Percentiles rank a stretch among this genome's conserved stretches.
phyloP scores from a whole-genome alignment of 768 basidiomycete genomes.

The Clitopilus hobsonii region DNA sequence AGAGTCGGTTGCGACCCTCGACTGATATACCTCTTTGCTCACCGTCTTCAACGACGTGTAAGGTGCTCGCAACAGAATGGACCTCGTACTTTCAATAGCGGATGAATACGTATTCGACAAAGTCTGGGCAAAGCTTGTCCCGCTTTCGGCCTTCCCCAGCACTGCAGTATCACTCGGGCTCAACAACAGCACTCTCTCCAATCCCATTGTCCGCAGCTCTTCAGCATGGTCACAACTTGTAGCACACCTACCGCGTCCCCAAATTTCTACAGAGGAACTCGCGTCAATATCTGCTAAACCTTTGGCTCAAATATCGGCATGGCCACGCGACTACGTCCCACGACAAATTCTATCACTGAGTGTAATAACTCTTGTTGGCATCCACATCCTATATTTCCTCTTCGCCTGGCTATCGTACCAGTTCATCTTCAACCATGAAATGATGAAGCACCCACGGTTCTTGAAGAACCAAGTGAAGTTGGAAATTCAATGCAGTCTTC shows the following conservation, averaged over 20 bases:
- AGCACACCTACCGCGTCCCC: constrained; percentile 54
- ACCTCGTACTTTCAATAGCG: constrained; percentile 66
- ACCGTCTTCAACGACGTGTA: not conserved
- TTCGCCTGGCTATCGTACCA: constrained; percentile 83
- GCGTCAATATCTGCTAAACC: constrained; percentile 22
- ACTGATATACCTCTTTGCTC: not conserved
- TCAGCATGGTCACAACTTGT: constrained; percentile 53
- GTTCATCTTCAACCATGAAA: constrained; percentile 90
- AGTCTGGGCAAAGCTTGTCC: constrained; percentile 73
- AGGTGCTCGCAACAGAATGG: constrained; percentile 49
- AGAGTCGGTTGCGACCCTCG: not conserved
- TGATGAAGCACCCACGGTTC: constrained; percentile 94
- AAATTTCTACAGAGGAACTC: constrained; percentile 33
- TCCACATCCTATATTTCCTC: constrained; percentile 81
- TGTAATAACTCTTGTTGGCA: constrained; percentile 72
- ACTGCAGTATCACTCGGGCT: constrained; percentile 20
- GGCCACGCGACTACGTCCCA: constrained; percentile 80
- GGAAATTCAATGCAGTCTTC: constrained; percentile 74
- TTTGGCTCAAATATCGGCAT: constrained; percentile 53
- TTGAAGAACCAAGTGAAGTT: constrained; percentile 78
- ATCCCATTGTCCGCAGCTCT: constrained; percentile 23
- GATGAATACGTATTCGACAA: constrained; percentile 77
- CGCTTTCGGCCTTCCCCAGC: constrained; percentile 45
- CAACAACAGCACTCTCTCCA: constrained; percentile 34
- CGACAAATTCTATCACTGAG: constrained; percentile 74